A percentile compares a stretch with the other conserved stretches of the same genome.
phyloP scores from a whole-genome alignment of 371 early-diverging fungal genomes.

The Basidiobolus meristosporus region DNA sequence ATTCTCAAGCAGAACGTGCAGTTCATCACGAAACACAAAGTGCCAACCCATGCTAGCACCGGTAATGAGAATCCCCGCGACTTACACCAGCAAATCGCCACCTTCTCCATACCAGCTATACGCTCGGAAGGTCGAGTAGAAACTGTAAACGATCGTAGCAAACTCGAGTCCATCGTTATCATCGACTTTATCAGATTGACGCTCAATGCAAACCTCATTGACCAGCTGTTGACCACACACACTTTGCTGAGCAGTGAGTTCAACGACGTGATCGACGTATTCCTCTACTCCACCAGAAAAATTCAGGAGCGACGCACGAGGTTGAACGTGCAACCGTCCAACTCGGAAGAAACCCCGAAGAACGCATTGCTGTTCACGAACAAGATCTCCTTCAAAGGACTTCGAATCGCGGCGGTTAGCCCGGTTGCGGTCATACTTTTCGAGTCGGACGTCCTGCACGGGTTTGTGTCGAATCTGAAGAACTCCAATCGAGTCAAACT shows the following conservation, averaged over 20 bases:
- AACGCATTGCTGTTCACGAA: constrained; percentile 21
- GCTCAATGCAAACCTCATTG: constrained; percentile 48
- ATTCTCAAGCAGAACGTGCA: too few species aligned
- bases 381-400: constrained; percentile 35
- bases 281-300: constrained; percentile 25
- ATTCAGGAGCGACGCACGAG: constrained; percentile 4
- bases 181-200: constrained; percentile 43
- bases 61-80: too few species aligned
- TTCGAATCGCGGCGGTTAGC: constrained; percentile 39
- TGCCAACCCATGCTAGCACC: too few species aligned
- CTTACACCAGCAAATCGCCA: too few species aligned
- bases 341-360: constrained; percentile 1
- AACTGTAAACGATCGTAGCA: too few species aligned
- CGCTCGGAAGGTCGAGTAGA: too few species aligned
- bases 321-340: background rate
- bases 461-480: constrained; percentile 26
- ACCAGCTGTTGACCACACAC: constrained; percentile 58
- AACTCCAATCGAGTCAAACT: constrained; percentile 1
- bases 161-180: constrained; percentile 26
- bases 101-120: too few species aligned
- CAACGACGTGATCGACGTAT: constrained; percentile 52
- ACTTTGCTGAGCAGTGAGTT: constrained; percentile 55
- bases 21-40: too few species aligned
- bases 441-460: constrained; percentile 38
- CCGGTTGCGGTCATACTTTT: constrained; percentile 44